Evolutionary conservation across 169 alveolate genomes (phyloP), one percentile per base, ranked within the genome.

Genomic region (Plasmodium sp.): DNA sequence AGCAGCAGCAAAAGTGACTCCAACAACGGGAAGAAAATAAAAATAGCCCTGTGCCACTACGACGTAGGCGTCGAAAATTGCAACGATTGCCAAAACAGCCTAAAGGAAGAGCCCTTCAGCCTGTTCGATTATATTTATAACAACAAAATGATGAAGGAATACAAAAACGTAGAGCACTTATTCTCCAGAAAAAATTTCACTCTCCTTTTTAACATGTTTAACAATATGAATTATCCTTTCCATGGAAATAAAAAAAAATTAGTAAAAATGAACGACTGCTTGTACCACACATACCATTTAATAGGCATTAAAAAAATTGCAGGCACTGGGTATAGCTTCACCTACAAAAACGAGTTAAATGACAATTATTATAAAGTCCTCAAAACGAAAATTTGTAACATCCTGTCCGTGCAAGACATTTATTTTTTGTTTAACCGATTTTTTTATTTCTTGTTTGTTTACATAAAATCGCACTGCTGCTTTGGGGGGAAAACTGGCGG

Each of bases 291-390:
- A 12, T 90, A 90, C 83, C 88, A 90, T 67, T 58, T 90, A 80
- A 90, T 90, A 80, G 94, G 94, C 16, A 90, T 90, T 36, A 90
- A 79, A 80, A 90, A 80, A 90, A 16, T 90, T 80, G 43, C 84
- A 18, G 43, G 54, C 34, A 80, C 31, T 27, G 94, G 94, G 22
- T 90, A 79, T 90, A 90, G 34, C 22, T 90, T 90, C 73, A 56
- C 81, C 34, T 90, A 79, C 82, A 90, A 90, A 79, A 90, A 67
- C 48, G 94, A 79, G 51, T 36, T 90, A 58, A 90, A 90, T 90
- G 90, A 90, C 51, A 80, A 27, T 62, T 90, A 80, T 80, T 90
- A 84, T n/a, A 90, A 90, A 90, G 94, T 90, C n/a, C 73, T 90
- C 5, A 90, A 90, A 90, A 90, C 81, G 34, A 90, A 80, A 67